These are phyloP conservation scores for Hymenoscyphus fructigenus DNA, from an alignment of 2,329 filamentous ascomycete species.

Conservation along the genomic window DNA sequence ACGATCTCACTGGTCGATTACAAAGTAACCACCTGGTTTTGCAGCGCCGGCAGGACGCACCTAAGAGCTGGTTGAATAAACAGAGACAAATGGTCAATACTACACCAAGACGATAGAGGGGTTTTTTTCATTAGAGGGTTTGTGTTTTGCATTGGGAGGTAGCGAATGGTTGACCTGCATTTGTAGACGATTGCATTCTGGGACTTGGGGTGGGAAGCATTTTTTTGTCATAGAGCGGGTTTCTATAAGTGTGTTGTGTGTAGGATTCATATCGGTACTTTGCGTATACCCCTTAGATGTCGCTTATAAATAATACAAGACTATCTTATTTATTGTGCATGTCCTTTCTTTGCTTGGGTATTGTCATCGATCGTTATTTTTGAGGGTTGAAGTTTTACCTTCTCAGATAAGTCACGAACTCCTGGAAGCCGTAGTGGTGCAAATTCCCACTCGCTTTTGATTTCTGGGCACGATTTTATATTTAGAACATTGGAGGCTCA, in stretches of 20 bases:
- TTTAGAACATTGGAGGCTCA: conserved; percentile 1
- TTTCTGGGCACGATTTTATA: background rate
- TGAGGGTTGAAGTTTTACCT: too few relatives aligned
- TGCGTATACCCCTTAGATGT: conserved; percentile 21
- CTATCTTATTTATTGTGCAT: background rate
- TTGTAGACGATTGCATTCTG: conserved; percentile 6
- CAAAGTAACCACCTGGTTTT: conserved; percentile 82
- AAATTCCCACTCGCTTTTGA: background rate
- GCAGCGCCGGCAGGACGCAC: conserved; percentile 70
- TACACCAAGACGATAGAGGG: conserved; percentile 32
- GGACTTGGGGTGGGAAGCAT: conserved; percentile 6
- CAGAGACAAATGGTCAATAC: conserved; percentile 69
- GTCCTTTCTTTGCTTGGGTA: background rate
- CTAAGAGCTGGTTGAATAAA: conserved; percentile 81
- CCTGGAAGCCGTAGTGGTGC: background rate
- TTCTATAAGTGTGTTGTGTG: conserved; percentile 4
- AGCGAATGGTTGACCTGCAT: conserved; percentile 5
- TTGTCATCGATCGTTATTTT: background rate
- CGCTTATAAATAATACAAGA: conserved; percentile 5
- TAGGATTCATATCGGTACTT: conserved; percentile 10
- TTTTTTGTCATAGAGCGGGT: conserved; percentile 11
- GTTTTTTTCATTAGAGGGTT: background rate
- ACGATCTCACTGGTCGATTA: conserved; percentile 73
- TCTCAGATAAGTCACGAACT: background rate
- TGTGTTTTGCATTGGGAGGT: conserved; percentile 14